Percentiles rank a stretch among this genome's conserved stretches.
phyloP scores from a whole-genome alignment of 2,329 filamentous ascomycete genomes.

The Lasiodiplodia hormozganensis region DNA sequence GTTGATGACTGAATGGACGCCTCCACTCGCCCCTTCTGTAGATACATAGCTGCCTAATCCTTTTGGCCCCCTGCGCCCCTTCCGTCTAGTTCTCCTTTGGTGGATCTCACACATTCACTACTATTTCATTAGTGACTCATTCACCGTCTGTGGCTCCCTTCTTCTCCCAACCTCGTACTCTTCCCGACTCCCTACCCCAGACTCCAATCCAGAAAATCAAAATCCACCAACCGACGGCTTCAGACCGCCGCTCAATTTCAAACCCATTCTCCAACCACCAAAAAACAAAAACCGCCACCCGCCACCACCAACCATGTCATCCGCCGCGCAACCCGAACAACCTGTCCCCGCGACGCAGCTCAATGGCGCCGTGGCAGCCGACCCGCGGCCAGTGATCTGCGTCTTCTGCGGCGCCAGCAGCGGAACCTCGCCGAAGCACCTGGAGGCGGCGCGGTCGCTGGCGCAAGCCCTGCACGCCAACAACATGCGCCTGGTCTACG shows the following conservation, averaged over 20 bases:
- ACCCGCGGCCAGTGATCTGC: slow-evolving; percentile 72
- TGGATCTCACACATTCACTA: background rate
- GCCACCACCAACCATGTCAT: slow-evolving; percentile 35
- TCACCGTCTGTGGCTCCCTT: background rate
- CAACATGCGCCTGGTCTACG: slow-evolving; percentile 87
- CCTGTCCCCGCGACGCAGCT: slow-evolving; percentile 31
- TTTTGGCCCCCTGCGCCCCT: background rate
- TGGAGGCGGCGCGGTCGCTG: slow-evolving; percentile 78
- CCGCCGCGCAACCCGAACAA: slow-evolving; percentile 2
- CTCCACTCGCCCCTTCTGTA: background rate
- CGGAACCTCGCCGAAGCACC: slow-evolving; percentile 75
- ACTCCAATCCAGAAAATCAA: background rate
- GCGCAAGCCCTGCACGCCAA: slow-evolving; percentile 75
- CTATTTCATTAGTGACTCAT: background rate
- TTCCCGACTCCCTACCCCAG: background rate
- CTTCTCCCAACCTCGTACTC: background rate
- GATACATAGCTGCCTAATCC: background rate
- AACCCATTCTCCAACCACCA: background rate
- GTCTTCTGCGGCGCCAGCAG: slow-evolving; percentile 90
- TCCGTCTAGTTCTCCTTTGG: background rate
- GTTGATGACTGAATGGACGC: background rate
- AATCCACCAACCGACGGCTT: background rate
- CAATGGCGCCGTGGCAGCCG: slow-evolving; percentile 32
- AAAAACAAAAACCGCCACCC: background rate
- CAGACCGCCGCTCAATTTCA: background rate